These are phyloP conservation scores for Macadamia tetraphylla DNA, from an alignment of 164 flowering plant genomes.

Conservation along the genomic window DNA sequence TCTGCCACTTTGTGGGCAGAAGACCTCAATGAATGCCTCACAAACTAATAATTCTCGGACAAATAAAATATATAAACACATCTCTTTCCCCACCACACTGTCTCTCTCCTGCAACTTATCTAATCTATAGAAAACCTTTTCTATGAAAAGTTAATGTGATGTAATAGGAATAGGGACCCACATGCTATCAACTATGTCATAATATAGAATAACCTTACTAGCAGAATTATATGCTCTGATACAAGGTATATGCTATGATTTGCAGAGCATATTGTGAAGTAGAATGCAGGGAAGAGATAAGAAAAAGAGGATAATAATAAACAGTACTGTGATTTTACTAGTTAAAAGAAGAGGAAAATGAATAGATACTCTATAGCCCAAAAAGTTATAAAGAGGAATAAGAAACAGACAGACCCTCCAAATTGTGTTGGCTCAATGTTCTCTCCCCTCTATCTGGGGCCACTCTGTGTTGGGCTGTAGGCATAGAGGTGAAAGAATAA, in stretches of 20 bases:
- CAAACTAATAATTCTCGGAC: neutral
- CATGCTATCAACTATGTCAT: neutral
- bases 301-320: too few relatives aligned
- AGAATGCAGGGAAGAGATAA: too few relatives aligned
- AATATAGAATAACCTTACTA: too few relatives aligned
- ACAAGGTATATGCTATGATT: neutral
- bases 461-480: neutral
- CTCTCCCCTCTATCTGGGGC: neutral
- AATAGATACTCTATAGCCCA: too few relatives aligned
- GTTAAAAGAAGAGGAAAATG: too few relatives aligned
- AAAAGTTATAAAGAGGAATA: too few relatives aligned
- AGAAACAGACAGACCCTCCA: neutral
- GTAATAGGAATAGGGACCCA: neutral
- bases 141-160: neutral
- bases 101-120: neutral
- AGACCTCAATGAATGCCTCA: slow-evolving; percentile 9
- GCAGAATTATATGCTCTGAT: neutral
- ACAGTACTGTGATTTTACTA: too few relatives aligned
- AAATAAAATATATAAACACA: neutral
- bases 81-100: neutral
- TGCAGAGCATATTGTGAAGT: neutral
- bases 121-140: too few relatives aligned
- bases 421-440: neutral
- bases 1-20: neutral
- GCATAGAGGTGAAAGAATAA: slow-evolving; percentile 1